Conservation (phyloP, 2,329 filamentous ascomycete genomes). For the Clonostachys solani region DNA sequence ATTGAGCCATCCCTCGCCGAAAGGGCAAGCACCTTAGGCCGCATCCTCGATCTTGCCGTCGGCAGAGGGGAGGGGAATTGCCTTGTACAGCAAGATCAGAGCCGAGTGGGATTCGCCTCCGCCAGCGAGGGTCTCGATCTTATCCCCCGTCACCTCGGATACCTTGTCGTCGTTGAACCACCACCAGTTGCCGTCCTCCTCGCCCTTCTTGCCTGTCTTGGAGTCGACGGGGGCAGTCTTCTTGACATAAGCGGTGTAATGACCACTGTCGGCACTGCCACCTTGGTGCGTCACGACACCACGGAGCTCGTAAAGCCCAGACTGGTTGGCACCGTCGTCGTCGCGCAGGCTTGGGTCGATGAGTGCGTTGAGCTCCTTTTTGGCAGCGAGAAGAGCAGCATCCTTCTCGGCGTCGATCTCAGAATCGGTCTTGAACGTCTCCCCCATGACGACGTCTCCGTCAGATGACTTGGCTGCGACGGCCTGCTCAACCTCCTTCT, state of each 20-base stretch:
- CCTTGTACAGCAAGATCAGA: slow-evolving; percentile 74
- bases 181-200: slow-evolving; percentile 97
- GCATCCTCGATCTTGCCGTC: slow-evolving; percentile 30
- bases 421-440: slow-evolving; percentile 87
- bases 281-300: slow-evolving; percentile 96
- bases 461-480: slow-evolving; percentile 32
- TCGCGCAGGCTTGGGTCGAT: slow-evolving; percentile 70
- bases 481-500: slow-evolving; percentile 25
- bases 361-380: slow-evolving; percentile 80
- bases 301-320: slow-evolving; percentile 89
- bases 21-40: no score
- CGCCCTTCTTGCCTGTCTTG: slow-evolving; percentile 69
- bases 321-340: slow-evolving; percentile 85
- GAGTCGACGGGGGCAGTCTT: slow-evolving; percentile 73
- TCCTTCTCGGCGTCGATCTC: slow-evolving; percentile 85
- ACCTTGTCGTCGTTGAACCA: slow-evolving; percentile 99
- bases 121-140: slow-evolving; percentile 85
- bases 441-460: slow-evolving; percentile 72
- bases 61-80: slow-evolving; percentile 62
- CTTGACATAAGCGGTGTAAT: slow-evolving; percentile 98
- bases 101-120: slow-evolving; percentile 86
- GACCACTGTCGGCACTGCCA: slow-evolving; percentile 91
- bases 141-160: slow-evolving; percentile 83
- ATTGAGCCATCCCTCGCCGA: no score
- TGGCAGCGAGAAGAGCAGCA: slow-evolving; percentile 69